These are phyloP conservation scores for Solanum dulcamara DNA, from an alignment of 257 asterid species.

Conservation along the genomic window DNA sequence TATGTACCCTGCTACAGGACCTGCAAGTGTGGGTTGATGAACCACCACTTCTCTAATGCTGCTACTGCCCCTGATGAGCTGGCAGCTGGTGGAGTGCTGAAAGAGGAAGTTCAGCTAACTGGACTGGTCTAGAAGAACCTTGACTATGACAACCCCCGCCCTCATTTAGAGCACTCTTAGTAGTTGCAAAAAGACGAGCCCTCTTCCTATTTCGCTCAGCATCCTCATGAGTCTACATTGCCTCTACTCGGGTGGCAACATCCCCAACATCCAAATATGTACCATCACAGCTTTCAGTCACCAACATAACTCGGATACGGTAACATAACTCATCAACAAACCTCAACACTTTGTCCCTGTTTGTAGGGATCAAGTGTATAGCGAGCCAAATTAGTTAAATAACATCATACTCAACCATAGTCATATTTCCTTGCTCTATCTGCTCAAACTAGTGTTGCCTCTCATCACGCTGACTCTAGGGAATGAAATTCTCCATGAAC, in stretches of 20 bases:
- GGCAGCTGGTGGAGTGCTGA: background rate
- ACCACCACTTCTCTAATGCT: background rate
- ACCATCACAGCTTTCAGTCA: background rate
- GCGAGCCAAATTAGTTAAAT: background rate
- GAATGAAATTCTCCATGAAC: background rate
- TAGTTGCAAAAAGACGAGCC: background rate
- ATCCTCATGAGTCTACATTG: background rate
- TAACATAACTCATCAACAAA: background rate
- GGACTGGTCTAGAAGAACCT: background rate
- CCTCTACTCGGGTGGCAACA: background rate
- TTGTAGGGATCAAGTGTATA: background rate
- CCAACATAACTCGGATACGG: background rate
- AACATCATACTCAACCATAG: background rate
- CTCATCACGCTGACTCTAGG: background rate
- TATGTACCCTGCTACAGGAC: background rate
- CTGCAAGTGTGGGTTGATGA: background rate
- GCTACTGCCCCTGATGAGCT: background rate
- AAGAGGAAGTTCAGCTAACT: background rate
- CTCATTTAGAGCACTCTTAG: background rate
- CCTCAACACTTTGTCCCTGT: no score
- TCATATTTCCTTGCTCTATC: background rate
- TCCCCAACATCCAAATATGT: background rate
- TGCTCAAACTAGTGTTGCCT: background rate
- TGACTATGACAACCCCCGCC: background rate
- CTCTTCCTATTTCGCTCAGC: background rate